Base-by-base conservation (phyloP, 1,284 basidiomycete genomes). In the Cystobasidium sp. region DNA sequence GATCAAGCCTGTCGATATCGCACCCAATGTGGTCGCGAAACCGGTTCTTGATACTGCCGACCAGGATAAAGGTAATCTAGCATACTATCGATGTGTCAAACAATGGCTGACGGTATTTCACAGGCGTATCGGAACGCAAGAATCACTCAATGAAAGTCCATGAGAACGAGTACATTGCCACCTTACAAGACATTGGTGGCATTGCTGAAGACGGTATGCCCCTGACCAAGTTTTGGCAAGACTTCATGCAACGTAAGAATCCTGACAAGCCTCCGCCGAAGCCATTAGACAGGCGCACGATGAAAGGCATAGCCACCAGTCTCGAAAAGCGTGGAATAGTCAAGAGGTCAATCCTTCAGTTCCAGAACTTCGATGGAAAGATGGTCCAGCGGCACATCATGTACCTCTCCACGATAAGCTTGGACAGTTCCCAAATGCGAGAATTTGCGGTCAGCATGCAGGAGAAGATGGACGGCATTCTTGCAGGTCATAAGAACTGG, bases 281-380 rank as follows among this genome's bases (percentile, higher is more conserved):
- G 88, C 39, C 85, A 85, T 68, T 89, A 24, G 92, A 94, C 81
- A 90, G 89, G 80, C 86, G 90, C 12, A 93, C 91, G 0, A 84
- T 88, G 20, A 84, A 84, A 31, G 81, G 85, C 1, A 87, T 89
- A 0, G 83, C 91, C 58, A 85, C 85, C 69, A 86, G 83, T 24
- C 82, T 93, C 77, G 89, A 90, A 81, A 83, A 81, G 51, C 86
- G 85, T 44, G 88, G 88, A 8, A 86, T 87, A 75, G 83, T 93
- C 75, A 91, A 88, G 80, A 84, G 88, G 75, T 81, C 91, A 43
- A 88, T 86, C 75, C 89, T 89, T 0, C 84, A 85, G 14, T 82
- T 91, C 49, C 81, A 84, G 24, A 84, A 86, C 24, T 88, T 87
- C 4, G 88, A 88, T 14, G 62, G 64, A 22, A 75, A 51, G 46